phyloP scores from a whole-genome alignment of 768 basidiomycete genomes.

The Mycena albidolilacea region DNA sequence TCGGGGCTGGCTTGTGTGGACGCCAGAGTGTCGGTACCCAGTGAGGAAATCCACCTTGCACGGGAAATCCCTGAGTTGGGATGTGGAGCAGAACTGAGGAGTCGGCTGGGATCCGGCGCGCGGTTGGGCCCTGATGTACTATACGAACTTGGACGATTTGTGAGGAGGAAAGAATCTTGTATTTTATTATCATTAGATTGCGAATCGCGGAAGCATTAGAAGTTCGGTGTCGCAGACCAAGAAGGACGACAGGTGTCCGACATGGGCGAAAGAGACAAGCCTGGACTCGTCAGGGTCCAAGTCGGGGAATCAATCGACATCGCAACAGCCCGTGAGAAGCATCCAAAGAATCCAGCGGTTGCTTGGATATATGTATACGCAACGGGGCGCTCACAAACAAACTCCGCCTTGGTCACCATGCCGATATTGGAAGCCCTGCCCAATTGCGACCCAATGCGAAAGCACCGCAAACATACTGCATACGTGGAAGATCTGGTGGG shows the following conservation, averaged over 20 bases:
- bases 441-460: constrained; percentile 18
- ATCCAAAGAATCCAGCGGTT: too few species aligned
- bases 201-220: too few species aligned
- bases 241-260: too few species aligned
- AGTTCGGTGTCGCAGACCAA: too few species aligned
- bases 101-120: too few species aligned
- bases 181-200: too few species aligned
- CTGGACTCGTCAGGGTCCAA: too few species aligned
- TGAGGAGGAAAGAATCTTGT: too few species aligned
- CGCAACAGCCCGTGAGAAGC: not conserved
- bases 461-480: constrained; percentile 34
- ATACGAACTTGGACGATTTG: too few species aligned
- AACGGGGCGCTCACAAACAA: not conserved
- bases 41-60: not conserved
- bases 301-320: not conserved
- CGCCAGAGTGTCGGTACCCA: not conserved
- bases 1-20: constrained; percentile 10
- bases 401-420: constrained; percentile 12
- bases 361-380: too few species aligned
- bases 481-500: constrained; percentile 35
- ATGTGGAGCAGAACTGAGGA: not conserved
- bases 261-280: too few species aligned
- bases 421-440: constrained; percentile 22
- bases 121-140: too few species aligned
- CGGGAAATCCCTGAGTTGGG: constrained; percentile 8